These are phyloP conservation scores for Schizopora paradoxa DNA, from an alignment of 1,284 basidiomycete genomes.

Conservation along the genomic window DNA sequence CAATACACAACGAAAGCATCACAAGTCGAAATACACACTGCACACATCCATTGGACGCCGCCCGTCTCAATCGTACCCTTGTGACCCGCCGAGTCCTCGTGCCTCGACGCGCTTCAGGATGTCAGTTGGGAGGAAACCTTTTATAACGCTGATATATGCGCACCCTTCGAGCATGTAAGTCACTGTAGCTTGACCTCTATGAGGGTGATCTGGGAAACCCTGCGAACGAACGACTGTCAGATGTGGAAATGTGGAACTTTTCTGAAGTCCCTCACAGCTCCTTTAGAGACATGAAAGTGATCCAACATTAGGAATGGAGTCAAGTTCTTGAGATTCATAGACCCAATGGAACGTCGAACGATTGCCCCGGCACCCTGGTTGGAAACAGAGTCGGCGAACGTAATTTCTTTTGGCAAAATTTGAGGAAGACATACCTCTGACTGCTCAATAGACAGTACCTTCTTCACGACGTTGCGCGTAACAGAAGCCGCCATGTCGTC, in stretches of 20 bases:
- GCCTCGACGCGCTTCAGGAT: constrained; percentile 52
- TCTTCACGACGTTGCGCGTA: constrained; percentile 71
- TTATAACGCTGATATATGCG: neutral
- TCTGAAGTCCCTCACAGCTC: constrained; percentile 51
- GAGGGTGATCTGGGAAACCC: constrained; percentile 83
- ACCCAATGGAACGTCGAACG: constrained; percentile 89
- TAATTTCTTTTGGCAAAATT: neutral
- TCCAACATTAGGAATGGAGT: constrained; percentile 91
- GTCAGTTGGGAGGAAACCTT: neutral
- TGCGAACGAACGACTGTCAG: constrained; percentile 24
- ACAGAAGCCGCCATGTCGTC: constrained; percentile 27
- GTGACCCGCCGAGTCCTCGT: constrained; percentile 93
- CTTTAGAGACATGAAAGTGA: constrained; percentile 62
- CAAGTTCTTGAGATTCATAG: constrained; percentile 68
- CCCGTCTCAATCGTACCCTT: constrained; percentile 76
- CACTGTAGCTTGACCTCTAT: constrained; percentile 83
- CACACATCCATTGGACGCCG: constrained; percentile 95
- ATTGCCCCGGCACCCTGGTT: constrained; percentile 75
- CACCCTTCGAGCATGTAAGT: constrained; percentile 88
- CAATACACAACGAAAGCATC: neutral
- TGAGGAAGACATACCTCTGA: constrained; percentile 53
- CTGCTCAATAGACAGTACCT: constrained; percentile 75
- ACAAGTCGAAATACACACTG: constrained; percentile 43
- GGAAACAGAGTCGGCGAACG: neutral
- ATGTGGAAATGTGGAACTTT: neutral